Evolutionary conservation across 345 rosid species (phyloP), one percentile per base, ranked within the genome.

Genomic region (Populus alba): DNA sequence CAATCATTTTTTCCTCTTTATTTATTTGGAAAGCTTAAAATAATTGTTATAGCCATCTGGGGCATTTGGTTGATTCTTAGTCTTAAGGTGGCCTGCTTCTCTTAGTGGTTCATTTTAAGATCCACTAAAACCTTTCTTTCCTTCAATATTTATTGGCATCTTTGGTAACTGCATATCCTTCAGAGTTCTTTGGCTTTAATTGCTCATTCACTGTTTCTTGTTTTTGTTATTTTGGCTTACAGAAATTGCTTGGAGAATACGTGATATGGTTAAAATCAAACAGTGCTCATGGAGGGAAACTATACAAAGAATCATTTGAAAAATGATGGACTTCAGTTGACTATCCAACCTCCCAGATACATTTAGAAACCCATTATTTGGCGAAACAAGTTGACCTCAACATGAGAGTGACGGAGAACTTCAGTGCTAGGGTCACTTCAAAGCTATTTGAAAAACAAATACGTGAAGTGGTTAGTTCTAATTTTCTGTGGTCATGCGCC

Each of bases 171-270:
- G 47, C 10, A 0, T 29, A 72, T 68, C 63, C 20, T 27, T 15
- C 18, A 41, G 59, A 71, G 67, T 67, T 79, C 25, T 41, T 22
- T 76, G 22, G 38, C 35, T 47, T 10, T 47, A 25, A 6, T 51
- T 10, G 43, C 20, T 67, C 38, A 37, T 39, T 63, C 31, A 27
- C 18, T 33, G 25, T 18, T 73, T 70, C 71, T 8, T 65, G 33
- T 66, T 71, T 16, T 74, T 66, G 43, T 77, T 74, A 59, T 77
- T 71, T 82, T 83, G 70, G 49, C 70, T 29, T 74, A 75, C 90
- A 90, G 97, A 90, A 86, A 79, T 80, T 91, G 62, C 97, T 94
- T 65, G 86, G 82, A 82, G 97, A 94, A 66, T 92, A 92, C 72
- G 76, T 51, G 77, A 68, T 68, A 43, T 94, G 97, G 98, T 85